Evolutionary conservation across 208 protist species (phyloP).

Genomic region (Leishmania aethiopica): DNA sequence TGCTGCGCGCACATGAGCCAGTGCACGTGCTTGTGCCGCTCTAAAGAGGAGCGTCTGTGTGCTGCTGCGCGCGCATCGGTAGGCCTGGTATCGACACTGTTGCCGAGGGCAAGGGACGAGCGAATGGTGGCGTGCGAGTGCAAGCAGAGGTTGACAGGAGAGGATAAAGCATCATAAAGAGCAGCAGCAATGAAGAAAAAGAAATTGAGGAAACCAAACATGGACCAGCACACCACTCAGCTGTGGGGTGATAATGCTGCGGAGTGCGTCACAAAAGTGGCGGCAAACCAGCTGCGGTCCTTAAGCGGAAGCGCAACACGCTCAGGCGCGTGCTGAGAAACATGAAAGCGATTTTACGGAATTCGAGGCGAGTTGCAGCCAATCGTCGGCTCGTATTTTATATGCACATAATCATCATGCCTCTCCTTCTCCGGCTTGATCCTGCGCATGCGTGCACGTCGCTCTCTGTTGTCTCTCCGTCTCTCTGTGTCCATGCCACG

Average conservation of each 20-base stretch:
- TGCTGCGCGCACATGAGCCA: background rate
- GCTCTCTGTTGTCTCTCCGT: background rate
- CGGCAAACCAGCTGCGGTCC: background rate
- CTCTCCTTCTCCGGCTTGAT: background rate
- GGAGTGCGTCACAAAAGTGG: background rate
- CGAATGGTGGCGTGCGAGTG: background rate
- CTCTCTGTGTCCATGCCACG: background rate
- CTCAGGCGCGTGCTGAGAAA: background rate
- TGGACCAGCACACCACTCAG: background rate
- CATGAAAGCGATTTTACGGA: background rate
- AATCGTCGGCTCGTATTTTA: background rate
- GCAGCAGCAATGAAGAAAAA: background rate
- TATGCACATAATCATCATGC: background rate
- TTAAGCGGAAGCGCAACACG: background rate
- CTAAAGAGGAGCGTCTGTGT: background rate
- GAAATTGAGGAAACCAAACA: background rate
- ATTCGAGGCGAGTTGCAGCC: background rate
- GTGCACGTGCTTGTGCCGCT: background rate
- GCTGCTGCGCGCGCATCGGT: background rate
- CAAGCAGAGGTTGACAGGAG: too few species aligned
- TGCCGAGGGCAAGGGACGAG: conserved; percentile 3
- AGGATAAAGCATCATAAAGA: background rate
- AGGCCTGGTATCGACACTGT: background rate
- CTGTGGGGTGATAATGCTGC: background rate
- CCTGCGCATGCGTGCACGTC: background rate